Evolutionary conservation across 257 asterid genomes (phyloP).

Genomic region (Fraxinus pennsylvanica): DNA sequence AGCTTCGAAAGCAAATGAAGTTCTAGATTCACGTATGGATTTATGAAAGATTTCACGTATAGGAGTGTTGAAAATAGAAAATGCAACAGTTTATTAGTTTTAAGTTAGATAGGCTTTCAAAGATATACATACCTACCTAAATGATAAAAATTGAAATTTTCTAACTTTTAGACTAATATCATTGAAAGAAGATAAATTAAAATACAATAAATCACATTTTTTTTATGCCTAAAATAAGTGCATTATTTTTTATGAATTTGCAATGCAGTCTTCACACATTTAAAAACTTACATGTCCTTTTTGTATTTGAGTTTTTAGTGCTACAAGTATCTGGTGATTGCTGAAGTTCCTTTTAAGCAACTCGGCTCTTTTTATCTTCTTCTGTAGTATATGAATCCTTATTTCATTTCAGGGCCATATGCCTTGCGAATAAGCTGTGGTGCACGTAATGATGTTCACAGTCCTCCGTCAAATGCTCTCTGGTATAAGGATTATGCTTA

Average conservation of each 20-base stretch:
- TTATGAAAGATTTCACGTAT: no score
- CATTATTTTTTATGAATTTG: neutral
- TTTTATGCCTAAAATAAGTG: neutral
- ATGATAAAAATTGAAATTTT: neutral
- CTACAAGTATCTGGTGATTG: slow-evolving; percentile 6
- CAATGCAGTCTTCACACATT: neutral
- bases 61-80: neutral
- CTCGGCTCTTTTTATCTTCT: neutral
- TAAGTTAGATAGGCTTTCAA: neutral
- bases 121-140: neutral
- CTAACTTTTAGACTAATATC: neutral
- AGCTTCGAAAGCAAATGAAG: neutral
- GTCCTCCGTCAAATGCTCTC: slow-evolving; percentile 66
- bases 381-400: slow-evolving; percentile 15
- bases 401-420: slow-evolving; percentile 64
- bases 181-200: neutral
- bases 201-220: neutral
- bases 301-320: slow-evolving; percentile 1
- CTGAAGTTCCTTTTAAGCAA: slow-evolving; percentile 1
- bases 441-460: slow-evolving; percentile 69
- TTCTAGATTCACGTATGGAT: neutral
- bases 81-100: no score
- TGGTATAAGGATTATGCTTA: slow-evolving; percentile 94
- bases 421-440: slow-evolving; percentile 95
- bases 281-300: neutral